Evolutionary conservation across 345 rosid genomes (phyloP).

Genomic region (Cardiospermum halicacabum): DNA sequence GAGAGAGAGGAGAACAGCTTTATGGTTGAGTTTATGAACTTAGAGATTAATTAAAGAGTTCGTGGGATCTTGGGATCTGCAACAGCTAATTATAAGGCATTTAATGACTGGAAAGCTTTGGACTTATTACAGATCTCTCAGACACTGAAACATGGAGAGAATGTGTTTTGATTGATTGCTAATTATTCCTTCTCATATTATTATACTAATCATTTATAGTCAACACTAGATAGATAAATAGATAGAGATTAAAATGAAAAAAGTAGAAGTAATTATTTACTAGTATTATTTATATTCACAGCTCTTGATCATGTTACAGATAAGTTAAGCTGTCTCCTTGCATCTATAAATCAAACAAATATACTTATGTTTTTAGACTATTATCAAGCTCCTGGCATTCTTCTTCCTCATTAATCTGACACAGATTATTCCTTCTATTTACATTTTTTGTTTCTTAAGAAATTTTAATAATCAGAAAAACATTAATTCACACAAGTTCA

Average conservation of each 20-base stretch:
- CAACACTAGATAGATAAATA: constrained; percentile 22
- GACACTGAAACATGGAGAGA: constrained; percentile 85
- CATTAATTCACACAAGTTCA: too few relatives aligned
- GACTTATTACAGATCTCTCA: constrained; percentile 46
- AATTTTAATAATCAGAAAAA: too few relatives aligned
- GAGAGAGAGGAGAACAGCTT: constrained; percentile 12
- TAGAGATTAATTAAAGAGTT: constrained; percentile 22
- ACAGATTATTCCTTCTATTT: not conserved
- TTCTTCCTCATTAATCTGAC: not conserved
- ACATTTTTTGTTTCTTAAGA: not conserved
- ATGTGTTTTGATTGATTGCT: constrained; percentile 47
- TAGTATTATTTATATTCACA: constrained; percentile 3
- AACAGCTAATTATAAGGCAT: constrained; percentile 44
- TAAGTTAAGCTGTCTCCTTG: not conserved
- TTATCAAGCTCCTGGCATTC: constrained; percentile 6
- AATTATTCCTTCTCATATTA: constrained; percentile 12
- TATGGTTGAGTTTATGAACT: constrained; percentile 8
- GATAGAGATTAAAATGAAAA: not conserved
- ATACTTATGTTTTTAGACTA: not conserved
- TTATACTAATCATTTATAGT: constrained; percentile 20
- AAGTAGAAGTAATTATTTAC: not conserved
- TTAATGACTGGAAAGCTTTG: constrained; percentile 64
- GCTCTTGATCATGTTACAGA: not conserved
- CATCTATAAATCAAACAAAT: not conserved
- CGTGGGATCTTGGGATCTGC: constrained; percentile 71